Percentiles rank a stretch among this genome's conserved stretches.
phyloP scores from a whole-genome alignment of 805 yeast species.

The Hyphopichia homilentoma region DNA sequence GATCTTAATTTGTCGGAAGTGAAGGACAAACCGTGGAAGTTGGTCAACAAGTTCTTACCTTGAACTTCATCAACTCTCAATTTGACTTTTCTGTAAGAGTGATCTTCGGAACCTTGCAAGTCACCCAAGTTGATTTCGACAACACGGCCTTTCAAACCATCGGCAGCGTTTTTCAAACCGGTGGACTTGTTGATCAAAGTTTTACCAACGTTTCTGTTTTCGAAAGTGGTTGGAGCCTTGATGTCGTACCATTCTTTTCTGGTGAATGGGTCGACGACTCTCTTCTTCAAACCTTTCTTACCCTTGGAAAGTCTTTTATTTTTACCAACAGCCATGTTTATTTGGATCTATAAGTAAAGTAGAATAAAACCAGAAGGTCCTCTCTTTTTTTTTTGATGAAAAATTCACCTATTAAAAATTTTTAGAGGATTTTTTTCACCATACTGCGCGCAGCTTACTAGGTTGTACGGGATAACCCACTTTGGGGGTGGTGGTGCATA shows the following conservation, averaged over 20 bases:
- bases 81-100: slow-evolving; percentile 94
- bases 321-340: slow-evolving; percentile 59
- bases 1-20: slow-evolving; percentile 97
- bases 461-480: background rate
- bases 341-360: slow-evolving; percentile 5
- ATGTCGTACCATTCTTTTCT: slow-evolving; percentile 98
- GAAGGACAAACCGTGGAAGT: slow-evolving; percentile 99
- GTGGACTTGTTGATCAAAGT: slow-evolving; percentile 97
- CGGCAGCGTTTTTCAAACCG: slow-evolving; percentile 97
- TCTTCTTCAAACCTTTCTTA: slow-evolving; percentile 98
- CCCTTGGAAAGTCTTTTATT: slow-evolving; percentile 73
- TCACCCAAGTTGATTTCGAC: slow-evolving; percentile 95
- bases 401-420: too few species aligned
- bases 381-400: too few species aligned
- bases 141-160: slow-evolving; percentile 97
- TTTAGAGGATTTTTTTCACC: too few species aligned
- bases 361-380: too few species aligned
- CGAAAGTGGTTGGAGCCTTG: slow-evolving; percentile 98
- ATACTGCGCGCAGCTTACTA: too few species aligned
- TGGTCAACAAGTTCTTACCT: slow-evolving; percentile 97
- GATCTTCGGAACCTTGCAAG: slow-evolving; percentile 98
- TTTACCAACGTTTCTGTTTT: slow-evolving; percentile 98
- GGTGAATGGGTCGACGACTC: slow-evolving; percentile 98
- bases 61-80: slow-evolving; percentile 98
- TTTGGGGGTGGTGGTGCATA: background rate